Conservation (phyloP, 1,284 basidiomycete species). For the Farysia itapuensis region DNA sequence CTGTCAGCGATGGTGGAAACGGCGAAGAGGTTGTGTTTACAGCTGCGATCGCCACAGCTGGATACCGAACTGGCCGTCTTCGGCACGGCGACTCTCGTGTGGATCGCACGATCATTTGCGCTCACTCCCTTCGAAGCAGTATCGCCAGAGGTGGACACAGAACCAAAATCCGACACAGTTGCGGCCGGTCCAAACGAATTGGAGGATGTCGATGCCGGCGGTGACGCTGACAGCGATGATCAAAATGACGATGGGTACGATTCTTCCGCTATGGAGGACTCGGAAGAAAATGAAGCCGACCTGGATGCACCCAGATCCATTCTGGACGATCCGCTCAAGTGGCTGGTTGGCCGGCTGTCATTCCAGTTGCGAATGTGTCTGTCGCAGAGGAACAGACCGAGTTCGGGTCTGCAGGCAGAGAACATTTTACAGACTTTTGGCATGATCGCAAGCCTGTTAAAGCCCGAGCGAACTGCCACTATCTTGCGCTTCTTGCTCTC, state of each 20-base stretch:
- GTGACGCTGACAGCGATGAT: conserved; percentile 6
- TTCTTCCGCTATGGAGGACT: conserved; percentile 12
- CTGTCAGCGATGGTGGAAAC: conserved; percentile 69
- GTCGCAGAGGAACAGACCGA: conserved; percentile 10
- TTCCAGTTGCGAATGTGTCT: conserved; percentile 71
- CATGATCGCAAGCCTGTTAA: conserved; percentile 21
- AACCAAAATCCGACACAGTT: neutral
- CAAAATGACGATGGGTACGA: conserved; percentile 29
- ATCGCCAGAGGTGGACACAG: neutral
- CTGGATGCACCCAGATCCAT: conserved; percentile 10
- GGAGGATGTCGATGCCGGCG: conserved; percentile 5
- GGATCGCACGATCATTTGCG: conserved; percentile 70
- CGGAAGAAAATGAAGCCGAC: conserved; percentile 43
- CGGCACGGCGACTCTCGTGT: conserved; percentile 91
- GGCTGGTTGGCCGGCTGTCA: conserved; percentile 91
- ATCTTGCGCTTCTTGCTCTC: conserved; percentile 83
- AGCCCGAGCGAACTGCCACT: conserved; percentile 62
- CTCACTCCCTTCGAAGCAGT: conserved; percentile 13
- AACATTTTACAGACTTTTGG: conserved; percentile 69
- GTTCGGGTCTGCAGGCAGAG: conserved; percentile 78
- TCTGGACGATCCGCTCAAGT: conserved; percentile 71
- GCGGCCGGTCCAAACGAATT: conserved; percentile 4
- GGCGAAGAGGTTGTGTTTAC: conserved; percentile 74
- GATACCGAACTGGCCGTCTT: conserved; percentile 78
- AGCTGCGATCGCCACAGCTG: conserved; percentile 79